Percentiles rank a stretch among this genome's conserved stretches.
These are phyloP conservation scores for Metarhizium rileyi DNA, from an alignment of 2,329 filamentous ascomycete species.

Conservation along the genomic window DNA sequence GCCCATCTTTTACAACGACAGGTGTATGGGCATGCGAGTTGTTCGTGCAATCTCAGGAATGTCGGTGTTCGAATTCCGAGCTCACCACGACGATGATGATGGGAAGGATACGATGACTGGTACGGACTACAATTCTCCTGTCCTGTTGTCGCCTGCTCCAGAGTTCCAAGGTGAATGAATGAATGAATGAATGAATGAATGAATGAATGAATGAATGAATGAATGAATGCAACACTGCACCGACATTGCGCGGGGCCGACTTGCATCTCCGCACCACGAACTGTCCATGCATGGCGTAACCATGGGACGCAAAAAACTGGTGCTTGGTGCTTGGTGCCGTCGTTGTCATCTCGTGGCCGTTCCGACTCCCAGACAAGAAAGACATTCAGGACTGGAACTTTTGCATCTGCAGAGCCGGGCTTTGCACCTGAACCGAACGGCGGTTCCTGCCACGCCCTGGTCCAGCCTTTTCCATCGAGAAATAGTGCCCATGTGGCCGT, in stretches of 20 bases:
- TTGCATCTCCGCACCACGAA: neutral
- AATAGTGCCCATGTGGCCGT: neutral
- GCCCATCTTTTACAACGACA: neutral
- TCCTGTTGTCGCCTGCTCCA: no score
- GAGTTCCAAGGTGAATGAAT: no score
- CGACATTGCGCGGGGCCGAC: neutral
- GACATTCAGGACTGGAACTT: slow-evolving; percentile 14
- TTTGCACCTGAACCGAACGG: slow-evolving; percentile 9
- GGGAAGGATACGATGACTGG: no score
- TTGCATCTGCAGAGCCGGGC: slow-evolving; percentile 11
- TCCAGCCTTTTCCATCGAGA: neutral
- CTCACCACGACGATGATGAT: no score
- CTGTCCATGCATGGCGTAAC: neutral
- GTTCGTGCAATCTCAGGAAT: neutral
- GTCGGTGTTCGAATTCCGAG: no score
- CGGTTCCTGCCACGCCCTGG: slow-evolving; percentile 5
- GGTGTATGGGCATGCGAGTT: neutral
- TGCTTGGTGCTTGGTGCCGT: neutral
- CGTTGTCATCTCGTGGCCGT: neutral
- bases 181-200: no score
- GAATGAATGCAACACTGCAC: neutral
- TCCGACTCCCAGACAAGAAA: neutral
- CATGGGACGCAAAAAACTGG: neutral
- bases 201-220: no score
- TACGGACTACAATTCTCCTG: no score